phyloP scores from a whole-genome alignment of 768 basidiomycete species.

The Pleurotus djamor region DNA sequence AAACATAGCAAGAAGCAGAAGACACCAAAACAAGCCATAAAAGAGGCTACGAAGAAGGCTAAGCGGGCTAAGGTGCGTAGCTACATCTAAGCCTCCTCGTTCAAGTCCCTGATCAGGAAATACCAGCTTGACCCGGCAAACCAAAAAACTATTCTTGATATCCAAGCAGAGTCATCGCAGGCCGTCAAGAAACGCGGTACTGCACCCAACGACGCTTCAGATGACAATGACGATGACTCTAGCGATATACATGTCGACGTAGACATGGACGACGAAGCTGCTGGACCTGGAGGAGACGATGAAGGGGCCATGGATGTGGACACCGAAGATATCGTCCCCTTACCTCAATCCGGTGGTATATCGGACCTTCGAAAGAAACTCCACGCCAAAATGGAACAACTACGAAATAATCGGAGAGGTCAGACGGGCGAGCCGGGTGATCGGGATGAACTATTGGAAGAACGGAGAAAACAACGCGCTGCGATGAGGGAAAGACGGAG shows the following conservation, averaged over 20 bases:
- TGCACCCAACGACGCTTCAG: constrained; percentile 22
- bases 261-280: constrained; percentile 7
- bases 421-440: constrained; percentile 47
- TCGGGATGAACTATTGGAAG: constrained; percentile 82
- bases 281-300: constrained; percentile 20
- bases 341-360: constrained; percentile 65
- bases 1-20: constrained; percentile 88
- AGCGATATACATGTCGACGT: constrained; percentile 1
- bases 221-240: constrained; percentile 24
- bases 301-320: constrained; percentile 39
- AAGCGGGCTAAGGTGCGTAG: constrained; percentile 76
- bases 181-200: constrained; percentile 49
- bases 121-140: constrained; percentile 89
- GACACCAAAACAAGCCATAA: constrained; percentile 80
- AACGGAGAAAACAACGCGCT: constrained; percentile 72
- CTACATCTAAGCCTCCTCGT: neutral
- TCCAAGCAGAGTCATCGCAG: constrained; percentile 38
- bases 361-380: constrained; percentile 66
- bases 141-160: constrained; percentile 71
- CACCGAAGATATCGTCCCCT: constrained; percentile 49
- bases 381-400: constrained; percentile 68
- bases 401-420: constrained; percentile 45
- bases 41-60: constrained; percentile 88
- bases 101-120: neutral
- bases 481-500: constrained; percentile 83